Percentiles rank a stretch among this genome's conserved stretches.
These are phyloP conservation scores for Suhomyces sp. DNA, from an alignment of 805 yeast species.

Conservation along the genomic window DNA sequence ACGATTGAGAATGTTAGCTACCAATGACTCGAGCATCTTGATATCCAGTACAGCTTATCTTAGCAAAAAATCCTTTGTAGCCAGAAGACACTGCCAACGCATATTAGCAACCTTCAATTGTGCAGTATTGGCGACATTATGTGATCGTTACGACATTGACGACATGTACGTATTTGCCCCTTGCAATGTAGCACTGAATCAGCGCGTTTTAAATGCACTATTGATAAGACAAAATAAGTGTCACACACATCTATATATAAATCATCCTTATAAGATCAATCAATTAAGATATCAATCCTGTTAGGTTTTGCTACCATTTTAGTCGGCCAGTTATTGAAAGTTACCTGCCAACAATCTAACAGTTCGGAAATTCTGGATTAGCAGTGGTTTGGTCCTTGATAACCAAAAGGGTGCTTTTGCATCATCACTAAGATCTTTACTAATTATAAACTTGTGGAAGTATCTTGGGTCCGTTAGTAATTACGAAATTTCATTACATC, in stretches of 20 bases:
- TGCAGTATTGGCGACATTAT: conserved; percentile 1
- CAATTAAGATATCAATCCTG: neutral
- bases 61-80: neutral
- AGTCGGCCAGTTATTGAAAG: neutral
- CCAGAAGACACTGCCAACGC: neutral
- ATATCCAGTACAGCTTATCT: neutral
- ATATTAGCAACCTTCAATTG: conserved; percentile 1
- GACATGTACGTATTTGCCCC: neutral
- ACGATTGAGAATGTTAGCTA: conserved; percentile 59
- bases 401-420: neutral
- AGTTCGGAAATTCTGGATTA: neutral
- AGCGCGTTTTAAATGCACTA: neutral
- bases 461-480: neutral
- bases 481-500: neutral
- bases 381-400: neutral
- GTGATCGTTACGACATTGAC: neutral
- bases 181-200: neutral
- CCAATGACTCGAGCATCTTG: conserved; percentile 62
- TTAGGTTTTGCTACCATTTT: neutral
- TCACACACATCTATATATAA: neutral
- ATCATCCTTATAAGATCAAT: neutral
- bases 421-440: neutral
- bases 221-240: neutral
- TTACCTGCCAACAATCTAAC: neutral
- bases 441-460: neutral